Evolutionary conservation across 164 flowering plant species (phyloP), one percentile per base, ranked within the genome.

Genomic region (grape (Vitis vinifera)): DNA sequence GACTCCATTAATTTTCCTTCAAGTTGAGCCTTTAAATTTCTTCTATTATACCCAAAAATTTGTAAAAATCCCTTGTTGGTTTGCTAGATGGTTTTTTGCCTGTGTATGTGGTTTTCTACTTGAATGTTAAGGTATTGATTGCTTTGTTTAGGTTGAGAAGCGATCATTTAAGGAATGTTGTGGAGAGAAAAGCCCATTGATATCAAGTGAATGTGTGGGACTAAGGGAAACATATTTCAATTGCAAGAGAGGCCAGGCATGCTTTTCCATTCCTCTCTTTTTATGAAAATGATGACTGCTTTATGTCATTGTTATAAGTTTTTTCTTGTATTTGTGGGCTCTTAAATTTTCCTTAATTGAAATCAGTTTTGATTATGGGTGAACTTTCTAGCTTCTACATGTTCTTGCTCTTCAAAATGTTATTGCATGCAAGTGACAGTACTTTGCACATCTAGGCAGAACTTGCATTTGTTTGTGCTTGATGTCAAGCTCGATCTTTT

Each of bases 231-330:
- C 97, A 9, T 94, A 87, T 69, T 94, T 91, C 87, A 92, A 91
- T 81, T 94, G 97, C 91, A 94, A 94, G 82, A 86, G 98, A 86
- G 97, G 98, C 72, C 97, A 93, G 92, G 95, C 67, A 80, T 67
- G 78, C 55, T 50, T 68, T 66, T 51, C 52, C 19, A 8, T n/a
- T 63, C 15, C 11, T 10, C 3, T 8, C 16, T 6, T 16, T 17
- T n/a, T 31, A 13, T 17, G 10, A 10, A 7, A 47, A 11, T 65
- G 8, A 16, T 14, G 6, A 8, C 64, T 57, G 1, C 3, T 59
- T n/a, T 19, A 17, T 37, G 27, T 8, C 50, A 14, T 23, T 13
- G 3, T 14, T 63, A 4, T 37, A 19, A 16, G 30, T 52, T 64
- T 12, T 57, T 9, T 1, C 3, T 19, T 1, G 12, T 19, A 12